Conservation (phyloP, 768 basidiomycete species). For the Roridomyces roridus region DNA sequence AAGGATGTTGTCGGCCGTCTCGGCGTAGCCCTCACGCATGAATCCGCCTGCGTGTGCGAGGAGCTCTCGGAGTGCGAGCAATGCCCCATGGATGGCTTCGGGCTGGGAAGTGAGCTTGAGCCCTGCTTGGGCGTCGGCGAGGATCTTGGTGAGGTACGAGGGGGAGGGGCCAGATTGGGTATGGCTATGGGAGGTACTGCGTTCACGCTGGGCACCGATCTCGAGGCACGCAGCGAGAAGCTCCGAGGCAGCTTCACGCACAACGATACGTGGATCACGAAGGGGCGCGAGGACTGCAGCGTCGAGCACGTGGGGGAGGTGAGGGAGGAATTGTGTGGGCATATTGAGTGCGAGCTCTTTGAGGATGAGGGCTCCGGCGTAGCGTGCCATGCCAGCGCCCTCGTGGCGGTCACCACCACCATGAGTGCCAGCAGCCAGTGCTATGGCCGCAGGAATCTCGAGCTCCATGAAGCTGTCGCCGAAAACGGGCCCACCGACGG, state of each 20-base stretch:
- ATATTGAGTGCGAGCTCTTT: constrained; percentile 77
- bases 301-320: constrained; percentile 69
- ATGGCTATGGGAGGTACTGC: constrained; percentile 30
- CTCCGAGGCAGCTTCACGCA: constrained; percentile 76
- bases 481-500: constrained; percentile 61
- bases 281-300: constrained; percentile 71
- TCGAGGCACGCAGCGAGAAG: constrained; percentile 74
- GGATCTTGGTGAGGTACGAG: constrained; percentile 61
- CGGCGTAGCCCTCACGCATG: constrained; percentile 85
- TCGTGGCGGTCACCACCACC: constrained; percentile 16
- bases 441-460: constrained; percentile 65
- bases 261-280: constrained; percentile 70
- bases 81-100: constrained; percentile 74
- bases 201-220: constrained; percentile 61
- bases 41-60: constrained; percentile 80
- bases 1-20: constrained; percentile 90
- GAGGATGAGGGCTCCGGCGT: constrained; percentile 74
- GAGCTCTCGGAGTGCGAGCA: constrained; percentile 75
- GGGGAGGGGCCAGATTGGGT: not conserved
- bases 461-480: constrained; percentile 70
- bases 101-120: constrained; percentile 58
- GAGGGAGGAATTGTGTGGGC: constrained; percentile 65
- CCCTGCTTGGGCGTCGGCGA: constrained; percentile 72
- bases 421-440: constrained; percentile 53
- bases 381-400: constrained; percentile 60